Conservation (phyloP, 129 eudicot species). For the Silybum marianum region DNA sequence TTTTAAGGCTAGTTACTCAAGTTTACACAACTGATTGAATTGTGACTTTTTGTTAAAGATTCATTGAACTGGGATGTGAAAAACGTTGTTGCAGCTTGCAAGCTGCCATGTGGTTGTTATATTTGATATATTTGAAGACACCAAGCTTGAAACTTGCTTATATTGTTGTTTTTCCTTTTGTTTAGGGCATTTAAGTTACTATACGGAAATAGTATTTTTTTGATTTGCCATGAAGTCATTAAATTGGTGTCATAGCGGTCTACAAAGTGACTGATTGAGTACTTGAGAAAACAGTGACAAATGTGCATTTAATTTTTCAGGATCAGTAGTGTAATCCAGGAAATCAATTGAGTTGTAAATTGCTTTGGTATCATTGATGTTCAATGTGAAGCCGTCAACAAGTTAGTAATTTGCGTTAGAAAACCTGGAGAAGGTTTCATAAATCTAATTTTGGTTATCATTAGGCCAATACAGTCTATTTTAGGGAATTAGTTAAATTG, state of each 20-base stretch:
- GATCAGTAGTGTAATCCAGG: not conserved
- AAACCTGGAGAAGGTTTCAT: slow-evolving; percentile 3
- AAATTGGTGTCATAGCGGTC: not conserved
- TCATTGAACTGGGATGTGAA: not conserved
- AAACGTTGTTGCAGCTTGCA: slow-evolving; percentile 1
- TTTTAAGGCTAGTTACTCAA: not conserved
- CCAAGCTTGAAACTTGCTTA: not conserved
- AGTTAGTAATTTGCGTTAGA: not conserved
- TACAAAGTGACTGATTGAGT: slow-evolving; percentile 3
- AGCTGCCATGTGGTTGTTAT: not conserved
- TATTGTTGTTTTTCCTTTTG: slow-evolving; percentile 3
- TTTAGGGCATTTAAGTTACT: not conserved
- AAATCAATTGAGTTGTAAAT: not conserved
- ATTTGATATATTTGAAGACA: not conserved
- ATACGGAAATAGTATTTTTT: not conserved
- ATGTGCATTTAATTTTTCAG: not conserved
- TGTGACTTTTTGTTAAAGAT: not conserved
- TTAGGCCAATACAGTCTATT: not conserved
- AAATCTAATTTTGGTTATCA: not conserved
- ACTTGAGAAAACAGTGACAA: not conserved
- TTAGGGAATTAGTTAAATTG: slow-evolving; percentile 1
- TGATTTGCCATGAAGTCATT: not conserved
- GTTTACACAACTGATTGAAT: slow-evolving; percentile 1
- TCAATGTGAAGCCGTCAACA: not conserved
- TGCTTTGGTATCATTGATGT: slow-evolving; percentile 2